Evolutionary conservation across 1,284 basidiomycete genomes (phyloP).

Genomic region (Gomphus bonarii): DNA sequence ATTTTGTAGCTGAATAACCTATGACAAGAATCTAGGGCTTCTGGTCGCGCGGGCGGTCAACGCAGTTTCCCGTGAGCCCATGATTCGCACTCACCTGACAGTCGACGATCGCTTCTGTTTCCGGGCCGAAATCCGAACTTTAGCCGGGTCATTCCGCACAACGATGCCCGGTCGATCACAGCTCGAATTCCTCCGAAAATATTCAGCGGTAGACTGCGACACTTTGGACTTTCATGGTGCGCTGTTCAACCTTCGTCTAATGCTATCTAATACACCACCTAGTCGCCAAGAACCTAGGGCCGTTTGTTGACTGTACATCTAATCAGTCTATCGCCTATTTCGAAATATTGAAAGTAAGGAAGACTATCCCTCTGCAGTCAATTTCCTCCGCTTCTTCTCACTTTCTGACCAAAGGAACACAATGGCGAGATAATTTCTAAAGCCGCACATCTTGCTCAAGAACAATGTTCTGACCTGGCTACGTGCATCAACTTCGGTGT

Average conservation of each 20-base stretch:
- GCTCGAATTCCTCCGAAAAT: constrained; percentile 1
- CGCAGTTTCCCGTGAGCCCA: not conserved
- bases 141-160: not conserved
- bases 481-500: not conserved
- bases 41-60: not conserved
- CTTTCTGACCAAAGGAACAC: not conserved
- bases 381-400: not conserved
- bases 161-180: not conserved
- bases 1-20: too few species aligned
- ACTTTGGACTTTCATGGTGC: constrained; percentile 6
- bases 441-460: not conserved
- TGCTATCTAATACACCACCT: not conserved
- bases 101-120: not conserved
- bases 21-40: not conserved
- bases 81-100: not conserved
- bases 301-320: constrained; percentile 7
- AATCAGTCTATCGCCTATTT: constrained; percentile 6
- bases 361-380: not conserved
- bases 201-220: constrained; percentile 5
- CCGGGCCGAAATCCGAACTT: not conserved
- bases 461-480: not conserved
- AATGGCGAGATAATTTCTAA: not conserved
- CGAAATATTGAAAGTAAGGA: constrained; percentile 1
- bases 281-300: constrained; percentile 7
- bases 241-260: not conserved